phyloP scores from a whole-genome alignment of 192 early-diverging fungal genomes.

The Pecoramyces ruminantium region DNA sequence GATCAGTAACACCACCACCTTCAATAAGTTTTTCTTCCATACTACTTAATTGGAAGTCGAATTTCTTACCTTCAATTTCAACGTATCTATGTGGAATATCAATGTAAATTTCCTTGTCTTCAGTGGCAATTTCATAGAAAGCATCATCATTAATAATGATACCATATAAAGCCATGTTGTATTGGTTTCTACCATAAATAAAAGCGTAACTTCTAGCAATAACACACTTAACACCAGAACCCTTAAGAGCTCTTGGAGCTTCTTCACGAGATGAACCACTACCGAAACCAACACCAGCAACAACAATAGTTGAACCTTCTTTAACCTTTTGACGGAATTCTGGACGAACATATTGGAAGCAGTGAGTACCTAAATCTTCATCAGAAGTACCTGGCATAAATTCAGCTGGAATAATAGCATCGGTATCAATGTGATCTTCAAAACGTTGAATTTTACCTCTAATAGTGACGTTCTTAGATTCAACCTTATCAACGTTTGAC shows the following conservation, averaged over 20 bases:
- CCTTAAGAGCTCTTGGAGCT: slow-evolving; percentile 56
- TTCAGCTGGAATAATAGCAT: slow-evolving; percentile 63
- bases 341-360: slow-evolving; percentile 56
- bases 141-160: slow-evolving; percentile 52
- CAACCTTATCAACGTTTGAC: slow-evolving; percentile 9
- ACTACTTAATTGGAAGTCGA: slow-evolving; percentile 40
- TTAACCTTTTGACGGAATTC: slow-evolving; percentile 49
- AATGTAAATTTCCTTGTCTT: slow-evolving; percentile 51
- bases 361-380: slow-evolving; percentile 41
- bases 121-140: slow-evolving; percentile 58
- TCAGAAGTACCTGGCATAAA: slow-evolving; percentile 56
- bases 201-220: slow-evolving; percentile 69
- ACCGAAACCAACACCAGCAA: slow-evolving; percentile 55
- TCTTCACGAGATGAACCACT: slow-evolving; percentile 63
- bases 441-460: slow-evolving; percentile 53
- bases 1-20: slow-evolving; percentile 58
- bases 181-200: slow-evolving; percentile 70
- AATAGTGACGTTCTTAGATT: slow-evolving; percentile 13
- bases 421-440: slow-evolving; percentile 59
- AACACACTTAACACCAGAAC: slow-evolving; percentile 50
- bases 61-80: slow-evolving; percentile 25
- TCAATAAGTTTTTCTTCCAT: slow-evolving; percentile 60
- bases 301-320: slow-evolving; percentile 49
- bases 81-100: slow-evolving; percentile 49
- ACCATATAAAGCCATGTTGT: slow-evolving; percentile 65